A percentile compares a stretch with the other conserved stretches of the same genome.
Conservation (phyloP, 169 alveolate genomes). For the Pseudocohnilembus persalinus region DNA sequence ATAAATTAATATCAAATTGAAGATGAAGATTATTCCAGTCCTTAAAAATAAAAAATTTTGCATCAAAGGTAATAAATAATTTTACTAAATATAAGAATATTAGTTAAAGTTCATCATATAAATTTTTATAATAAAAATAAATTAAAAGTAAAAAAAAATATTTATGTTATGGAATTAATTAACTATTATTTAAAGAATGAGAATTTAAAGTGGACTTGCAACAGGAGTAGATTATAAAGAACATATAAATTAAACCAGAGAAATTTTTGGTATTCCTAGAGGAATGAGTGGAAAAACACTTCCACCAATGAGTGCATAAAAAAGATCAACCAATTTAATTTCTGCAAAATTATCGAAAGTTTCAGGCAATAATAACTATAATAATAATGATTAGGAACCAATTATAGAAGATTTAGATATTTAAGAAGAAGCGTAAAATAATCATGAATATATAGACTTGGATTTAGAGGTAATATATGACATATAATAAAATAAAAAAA, state of each 20-base stretch:
- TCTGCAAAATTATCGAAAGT: not conserved
- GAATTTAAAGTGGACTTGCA: not conserved
- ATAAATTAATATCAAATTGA: too few species aligned
- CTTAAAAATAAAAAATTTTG: too few species aligned
- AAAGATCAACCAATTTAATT: not conserved
- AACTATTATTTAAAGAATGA: not conserved
- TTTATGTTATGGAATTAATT: not conserved
- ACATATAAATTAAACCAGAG: not conserved
- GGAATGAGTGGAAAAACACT: not conserved
- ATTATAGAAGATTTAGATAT: not conserved
- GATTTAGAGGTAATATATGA: not conserved
- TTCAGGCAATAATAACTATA: too few species aligned
- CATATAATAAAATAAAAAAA: not conserved
- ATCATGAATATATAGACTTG: not conserved
- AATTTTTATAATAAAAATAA: too few species aligned
- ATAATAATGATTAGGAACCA: not conserved
- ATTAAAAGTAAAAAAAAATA: too few species aligned
- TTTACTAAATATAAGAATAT: too few species aligned
- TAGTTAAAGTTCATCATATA: too few species aligned
- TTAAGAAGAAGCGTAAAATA: not conserved
- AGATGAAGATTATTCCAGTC: too few species aligned
- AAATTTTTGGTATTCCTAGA: not conserved
- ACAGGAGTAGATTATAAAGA: not conserved
- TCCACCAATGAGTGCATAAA: not conserved
- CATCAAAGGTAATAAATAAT: too few species aligned